Evolutionary conservation across 2,329 filamentous ascomycete genomes (phyloP).

Genomic region (Pseudogymnoascus sp.): DNA sequence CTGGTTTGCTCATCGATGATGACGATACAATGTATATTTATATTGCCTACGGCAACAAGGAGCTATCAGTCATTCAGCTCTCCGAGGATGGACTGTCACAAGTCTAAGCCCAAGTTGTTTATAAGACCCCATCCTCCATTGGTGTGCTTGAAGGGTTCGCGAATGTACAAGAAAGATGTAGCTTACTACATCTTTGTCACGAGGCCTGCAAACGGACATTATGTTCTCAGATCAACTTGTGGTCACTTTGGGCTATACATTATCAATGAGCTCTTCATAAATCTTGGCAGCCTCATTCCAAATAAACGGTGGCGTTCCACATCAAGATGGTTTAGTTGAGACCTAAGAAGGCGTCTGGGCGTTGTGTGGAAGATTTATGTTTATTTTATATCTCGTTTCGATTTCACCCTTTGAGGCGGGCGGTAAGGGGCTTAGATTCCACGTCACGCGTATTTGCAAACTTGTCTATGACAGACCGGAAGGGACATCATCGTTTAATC

Average conservation of each 20-base stretch:
- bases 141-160: constrained; percentile 41
- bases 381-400: no score
- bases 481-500: background rate
- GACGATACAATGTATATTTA: constrained; percentile 54
- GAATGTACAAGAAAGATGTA: constrained; percentile 50
- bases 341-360: constrained; percentile 41
- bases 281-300: constrained; percentile 34
- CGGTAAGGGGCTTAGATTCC: no score
- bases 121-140: constrained; percentile 30
- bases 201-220: constrained; percentile 34
- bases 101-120: constrained; percentile 38
- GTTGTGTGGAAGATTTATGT: no score
- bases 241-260: constrained; percentile 46
- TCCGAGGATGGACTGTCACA: constrained; percentile 38
- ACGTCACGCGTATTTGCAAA: no score
- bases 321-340: constrained; percentile 49
- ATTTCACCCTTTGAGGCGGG: no score
- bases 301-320: constrained; percentile 37
- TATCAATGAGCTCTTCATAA: constrained; percentile 34
- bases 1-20: constrained; percentile 46
- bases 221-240: constrained; percentile 41
- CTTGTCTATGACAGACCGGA: no score
- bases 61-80: constrained; percentile 44
- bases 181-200: constrained; percentile 47
- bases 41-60: constrained; percentile 43